A percentile compares a stretch with the other conserved stretches of the same genome.
Conservation (phyloP, 768 basidiomycete species). For the Tricholoma sp. region DNA sequence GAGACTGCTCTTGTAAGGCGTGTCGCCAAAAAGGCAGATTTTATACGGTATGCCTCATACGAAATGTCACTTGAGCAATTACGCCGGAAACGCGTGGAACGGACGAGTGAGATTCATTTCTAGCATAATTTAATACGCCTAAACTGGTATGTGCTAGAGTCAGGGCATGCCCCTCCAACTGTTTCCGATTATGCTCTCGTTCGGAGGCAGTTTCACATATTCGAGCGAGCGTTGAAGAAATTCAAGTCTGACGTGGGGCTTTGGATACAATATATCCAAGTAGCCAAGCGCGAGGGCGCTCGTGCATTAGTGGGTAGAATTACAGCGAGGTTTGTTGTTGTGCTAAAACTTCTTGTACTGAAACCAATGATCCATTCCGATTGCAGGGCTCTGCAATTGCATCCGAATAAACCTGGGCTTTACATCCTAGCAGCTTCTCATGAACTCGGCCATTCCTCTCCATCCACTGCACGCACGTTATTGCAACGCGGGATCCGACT, state of each 20-base stretch:
- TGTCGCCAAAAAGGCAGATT: slow-evolving; percentile 82
- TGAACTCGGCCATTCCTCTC: slow-evolving; percentile 68
- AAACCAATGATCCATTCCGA: slow-evolving; percentile 3
- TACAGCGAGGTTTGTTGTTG: slow-evolving; percentile 60
- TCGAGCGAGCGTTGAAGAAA: slow-evolving; percentile 82
- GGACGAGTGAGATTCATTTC: slow-evolving; percentile 49
- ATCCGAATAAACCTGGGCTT: slow-evolving; percentile 70
- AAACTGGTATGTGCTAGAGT: slow-evolving; percentile 26
- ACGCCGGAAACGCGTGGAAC: slow-evolving; percentile 65
- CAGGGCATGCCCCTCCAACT: slow-evolving; percentile 46
- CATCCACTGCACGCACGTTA: slow-evolving; percentile 75
- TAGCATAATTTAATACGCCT: not conserved
- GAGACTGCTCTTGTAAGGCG: slow-evolving; percentile 82
- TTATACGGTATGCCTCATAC: slow-evolving; percentile 85
- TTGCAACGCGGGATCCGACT: slow-evolving; percentile 83
- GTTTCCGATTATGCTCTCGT: slow-evolving; percentile 84
- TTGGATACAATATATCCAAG: slow-evolving; percentile 86
- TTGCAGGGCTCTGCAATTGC: slow-evolving; percentile 77
- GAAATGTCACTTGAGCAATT: slow-evolving; percentile 86
- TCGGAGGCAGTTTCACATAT: slow-evolving; percentile 81
- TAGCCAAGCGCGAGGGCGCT: slow-evolving; percentile 78
- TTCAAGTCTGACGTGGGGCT: slow-evolving; percentile 85
- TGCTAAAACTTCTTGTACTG: not conserved
- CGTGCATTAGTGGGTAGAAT: slow-evolving; percentile 75
- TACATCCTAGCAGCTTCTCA: slow-evolving; percentile 85